These are phyloP conservation scores for Ceratocystis diversiconidia DNA, from an alignment of 2,329 filamentous ascomycete species.

Conservation along the genomic window DNA sequence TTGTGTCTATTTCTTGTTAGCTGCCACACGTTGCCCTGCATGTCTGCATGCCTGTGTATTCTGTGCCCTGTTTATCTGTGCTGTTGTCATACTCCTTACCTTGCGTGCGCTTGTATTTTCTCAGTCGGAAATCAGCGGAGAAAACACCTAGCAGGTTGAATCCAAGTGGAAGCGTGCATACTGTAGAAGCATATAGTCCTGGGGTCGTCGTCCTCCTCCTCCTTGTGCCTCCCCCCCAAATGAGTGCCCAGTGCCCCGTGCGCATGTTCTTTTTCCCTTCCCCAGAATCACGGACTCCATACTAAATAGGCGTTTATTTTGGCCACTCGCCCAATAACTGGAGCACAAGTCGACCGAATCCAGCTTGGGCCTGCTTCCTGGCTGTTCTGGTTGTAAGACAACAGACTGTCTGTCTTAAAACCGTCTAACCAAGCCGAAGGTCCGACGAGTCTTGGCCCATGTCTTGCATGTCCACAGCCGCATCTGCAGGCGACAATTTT, in stretches of 20 bases:
- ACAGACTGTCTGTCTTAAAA: neutral
- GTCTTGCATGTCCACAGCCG: neutral
- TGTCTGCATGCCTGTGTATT: neutral
- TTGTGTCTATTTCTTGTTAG: neutral
- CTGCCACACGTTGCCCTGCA: neutral
- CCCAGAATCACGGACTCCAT: neutral
- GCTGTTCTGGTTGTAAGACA: neutral
- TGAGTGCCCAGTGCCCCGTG: neutral
- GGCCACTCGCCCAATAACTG: neutral
- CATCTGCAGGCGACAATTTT: neutral
- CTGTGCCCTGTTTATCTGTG: neutral
- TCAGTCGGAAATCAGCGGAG: too few species aligned
- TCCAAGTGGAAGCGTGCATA: too few species aligned
- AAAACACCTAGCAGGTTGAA: too few species aligned
- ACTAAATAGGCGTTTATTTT: constrained; percentile 1
- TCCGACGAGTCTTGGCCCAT: neutral
- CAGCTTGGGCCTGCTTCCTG: neutral
- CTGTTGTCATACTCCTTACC: neutral
- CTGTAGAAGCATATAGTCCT: too few species aligned
- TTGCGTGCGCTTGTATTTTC: too few species aligned
- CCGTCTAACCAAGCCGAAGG: neutral
- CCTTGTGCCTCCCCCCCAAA: too few species aligned
- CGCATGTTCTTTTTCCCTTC: neutral
- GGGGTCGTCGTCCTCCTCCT: too few species aligned
- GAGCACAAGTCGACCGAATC: neutral